A percentile compares a stretch with the other conserved stretches of the same genome.
phyloP scores from a whole-genome alignment of 305 asterid species.

The Salvia sclarea region DNA sequence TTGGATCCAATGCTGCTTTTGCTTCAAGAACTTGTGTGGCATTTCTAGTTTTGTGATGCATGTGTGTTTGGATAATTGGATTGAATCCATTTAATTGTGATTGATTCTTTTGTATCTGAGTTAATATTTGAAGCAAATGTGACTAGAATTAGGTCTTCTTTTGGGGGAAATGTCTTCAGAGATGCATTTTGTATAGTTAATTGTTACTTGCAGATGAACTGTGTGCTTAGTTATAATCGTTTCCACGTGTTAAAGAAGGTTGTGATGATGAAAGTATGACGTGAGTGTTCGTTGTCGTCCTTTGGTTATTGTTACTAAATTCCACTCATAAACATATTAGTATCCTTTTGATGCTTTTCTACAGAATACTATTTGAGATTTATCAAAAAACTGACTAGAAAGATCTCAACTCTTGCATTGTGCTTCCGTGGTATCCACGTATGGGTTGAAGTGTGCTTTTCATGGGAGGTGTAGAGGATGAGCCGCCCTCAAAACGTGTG shows the following conservation, averaged over 20 bases:
- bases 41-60: not conserved
- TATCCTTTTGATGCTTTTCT: slow-evolving; percentile 21
- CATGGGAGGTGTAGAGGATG: slow-evolving; percentile 88
- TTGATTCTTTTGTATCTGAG: not conserved
- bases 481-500: slow-evolving; percentile 85
- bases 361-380: slow-evolving; percentile 16
- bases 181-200: not conserved
- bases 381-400: slow-evolving; percentile 23
- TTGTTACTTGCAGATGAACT: not conserved
- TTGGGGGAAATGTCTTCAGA: not conserved
- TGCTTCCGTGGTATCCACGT: slow-evolving; percentile 41
- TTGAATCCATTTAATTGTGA: too few relatives aligned
- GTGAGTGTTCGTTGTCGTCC: not conserved
- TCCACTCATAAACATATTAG: slow-evolving; percentile 21
- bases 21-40: not conserved
- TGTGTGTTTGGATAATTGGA: not conserved
- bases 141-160: not conserved
- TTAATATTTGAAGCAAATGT: not conserved
- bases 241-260: not conserved
- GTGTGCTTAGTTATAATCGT: not conserved
- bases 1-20: slow-evolving; percentile 22
- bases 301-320: slow-evolving; percentile 12
- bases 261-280: not conserved
- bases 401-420: slow-evolving; percentile 26
- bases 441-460: slow-evolving; percentile 79